Base-by-base conservation (phyloP, 2,329 filamentous ascomycete genomes). In the Colletotrichum sublineola region DNA sequence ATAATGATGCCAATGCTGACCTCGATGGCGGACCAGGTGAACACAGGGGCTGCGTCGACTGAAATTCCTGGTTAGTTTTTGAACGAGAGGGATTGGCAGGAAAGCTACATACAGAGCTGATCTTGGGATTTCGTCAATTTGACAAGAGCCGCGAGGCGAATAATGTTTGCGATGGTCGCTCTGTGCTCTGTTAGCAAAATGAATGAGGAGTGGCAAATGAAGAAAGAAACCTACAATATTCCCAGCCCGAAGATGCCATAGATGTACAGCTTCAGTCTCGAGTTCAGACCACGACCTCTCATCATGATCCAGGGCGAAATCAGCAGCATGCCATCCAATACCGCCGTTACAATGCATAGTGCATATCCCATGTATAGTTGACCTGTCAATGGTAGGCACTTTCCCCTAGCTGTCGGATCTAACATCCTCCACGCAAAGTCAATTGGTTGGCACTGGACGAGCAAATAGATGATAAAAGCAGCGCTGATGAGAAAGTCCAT, bases 341-440 rank as follows among this genome's bases (percentile, higher is more conserved):
- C 40, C 5, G 68, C 68, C 24, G 68, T 71, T 5, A 71, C 68
- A 2, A 71, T 68, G 24, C 48, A 71, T 50, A 71, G 15, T 5
- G 68, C 68, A 15, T 71, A 71, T 3, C 68, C 68, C 68, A 71
- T 68, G 3, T 71, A 71, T 40, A 71, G 42, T 48, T 71, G 68
- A 6, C 68, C 68, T 1, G 6, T 12, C 7, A 71, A 50, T 2
- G 68, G 64, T 15, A 71, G 48, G 33, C 68, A 71, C 11, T 67
- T 33, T 6, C 68, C 68, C 50, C 52, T 68, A 0, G 65, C 68
- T 8, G 11, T 14, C 5, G 57, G 29, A 1, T 71, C 68, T n/a
- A 71, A 46, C 42, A 71, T 7, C 15, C 52, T 68, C 68, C 68
- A 71, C 5, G 68, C 68, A 15, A 56, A 57, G 14, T 68, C 64